These are phyloP conservation scores for Rhizophagus prolifer DNA, from an alignment of 192 early-diverging fungal genomes.

Conservation along the genomic window DNA sequence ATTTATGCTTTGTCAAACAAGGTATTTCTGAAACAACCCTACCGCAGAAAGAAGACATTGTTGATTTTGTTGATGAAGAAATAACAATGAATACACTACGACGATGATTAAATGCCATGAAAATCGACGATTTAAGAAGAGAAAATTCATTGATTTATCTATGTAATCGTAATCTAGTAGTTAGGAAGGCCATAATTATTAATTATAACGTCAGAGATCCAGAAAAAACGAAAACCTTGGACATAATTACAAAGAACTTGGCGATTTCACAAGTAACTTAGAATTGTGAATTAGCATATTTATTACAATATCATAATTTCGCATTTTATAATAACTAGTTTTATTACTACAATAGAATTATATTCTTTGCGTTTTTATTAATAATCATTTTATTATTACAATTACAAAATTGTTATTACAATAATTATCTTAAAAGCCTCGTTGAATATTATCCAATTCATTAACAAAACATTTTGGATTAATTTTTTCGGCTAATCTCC, in stretches of 20 bases:
- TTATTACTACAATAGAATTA: too few species aligned
- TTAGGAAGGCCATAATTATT: not conserved
- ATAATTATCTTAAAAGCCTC: too few species aligned
- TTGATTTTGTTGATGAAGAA: not conserved
- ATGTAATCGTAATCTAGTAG: not conserved
- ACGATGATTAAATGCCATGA: not conserved
- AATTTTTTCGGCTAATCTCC: too few species aligned
- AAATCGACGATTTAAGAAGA: not conserved
- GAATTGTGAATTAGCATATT: not conserved
- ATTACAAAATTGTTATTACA: too few species aligned
- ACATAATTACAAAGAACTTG: not conserved
- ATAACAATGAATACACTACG: not conserved
- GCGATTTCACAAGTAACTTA: not conserved
- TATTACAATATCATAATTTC: not conserved
- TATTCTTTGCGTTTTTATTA: too few species aligned
- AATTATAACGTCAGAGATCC: not conserved
- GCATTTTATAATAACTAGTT: too few species aligned
- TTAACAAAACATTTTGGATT: too few species aligned
- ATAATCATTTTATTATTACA: too few species aligned
- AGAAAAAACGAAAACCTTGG: not conserved
- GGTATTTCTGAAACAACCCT: not conserved
- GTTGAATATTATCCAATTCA: too few species aligned
- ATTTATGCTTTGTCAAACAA: not conserved
- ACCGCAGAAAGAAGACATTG: not conserved
- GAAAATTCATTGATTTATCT: not conserved